Base-by-base conservation (phyloP, 306 rosid species). In the Vigna mungo region DNA sequence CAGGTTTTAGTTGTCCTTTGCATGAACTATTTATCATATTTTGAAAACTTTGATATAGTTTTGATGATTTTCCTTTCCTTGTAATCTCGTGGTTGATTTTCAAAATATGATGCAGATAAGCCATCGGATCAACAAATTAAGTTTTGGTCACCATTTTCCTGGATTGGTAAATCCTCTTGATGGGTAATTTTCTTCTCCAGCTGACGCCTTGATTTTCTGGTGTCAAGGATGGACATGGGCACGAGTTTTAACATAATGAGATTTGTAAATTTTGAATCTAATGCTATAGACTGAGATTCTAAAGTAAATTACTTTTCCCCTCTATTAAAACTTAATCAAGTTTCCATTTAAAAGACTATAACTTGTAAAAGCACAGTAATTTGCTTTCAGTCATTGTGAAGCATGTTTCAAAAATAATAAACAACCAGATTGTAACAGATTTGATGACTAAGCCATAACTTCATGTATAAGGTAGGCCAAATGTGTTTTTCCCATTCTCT, bases 121-220 rank as follows among this genome's bases (percentile, higher is more conserved):
- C 77, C 98, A 94, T 86, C 85, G 61, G 81, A 90, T 94, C 84
- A 91, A 91, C 83, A 90, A 48, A 79, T 87, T 94, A 85, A 82
- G 96, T 86, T 91, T 94, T 72, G 98, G 98, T 44, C 77, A 85
- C 58, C 66, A 87, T 84, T 91, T 71, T 85, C 92, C 95, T 62
- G 98, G 98, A 60, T 77, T 83, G 85, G 87, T 90, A 64, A 94
- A 94, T 87, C 98, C 98, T 68, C 98, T 94, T 84, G 97, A 94
- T 70, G 87, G 98, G 98, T 94, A 91, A 85, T 76, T 80, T 82
- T 82, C 69, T 55, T 80, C 71, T 71, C 80, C 27, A 44, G 16
- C 15, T 15, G 59, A 48, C 25, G 18, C 62, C 66, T 76, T 77
- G 77, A 64, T 47, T 69, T 72, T 81, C 47, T 78, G 34, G 74